Evolutionary conservation across 106 monocot genomes (phyloP), one percentile per base, ranked within the genome.

Genomic region (Dendrobium huoshanense): DNA sequence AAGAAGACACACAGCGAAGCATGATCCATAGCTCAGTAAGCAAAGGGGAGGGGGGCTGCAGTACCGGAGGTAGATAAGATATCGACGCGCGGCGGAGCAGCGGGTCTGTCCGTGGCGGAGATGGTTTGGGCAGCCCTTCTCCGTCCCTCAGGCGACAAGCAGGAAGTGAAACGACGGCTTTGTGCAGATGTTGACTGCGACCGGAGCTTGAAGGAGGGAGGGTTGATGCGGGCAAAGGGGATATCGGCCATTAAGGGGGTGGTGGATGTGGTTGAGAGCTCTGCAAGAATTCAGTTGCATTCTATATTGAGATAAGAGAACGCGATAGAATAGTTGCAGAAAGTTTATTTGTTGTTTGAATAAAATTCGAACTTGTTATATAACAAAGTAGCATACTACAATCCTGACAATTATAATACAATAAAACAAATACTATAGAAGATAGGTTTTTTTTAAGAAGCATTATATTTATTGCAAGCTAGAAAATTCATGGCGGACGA

Each of bases 11-110:
- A 48, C 67, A 47, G 17, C 13, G 48, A 24, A 31, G 70, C 7
- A 41, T 22, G 40, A 44, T 24, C 55, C 75, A 74, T 81, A 18
- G 19, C 55, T 56, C 37, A 79, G 19, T 70, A 73, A 61, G 8
- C 5, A 6, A 61, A 73, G 44, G 24, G 43, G 17, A 55, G 47
- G 48, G 47, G 20, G 27, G 16, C 45, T n/a, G 13, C 47, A 61
- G 79, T 88, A 88, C 88, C 88, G 73, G 49, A 76, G 15, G 77
- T 43, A 54, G 83, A 81, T 75, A 45, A 29, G 81, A 80, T 75
- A 25, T 84, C 86, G 41, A 81, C 20, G 27, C 47, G 5, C 7
- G 84, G 15, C 10, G 65, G 47, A 33, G 68, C 5, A 3, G 73
- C 41, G 0, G 40, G 42, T 20, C 42, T 42, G 9, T 27, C 41